phyloP scores from a whole-genome alignment of 225 moss, liverwort and hornwort species.

The Polytrichum commune region DNA sequence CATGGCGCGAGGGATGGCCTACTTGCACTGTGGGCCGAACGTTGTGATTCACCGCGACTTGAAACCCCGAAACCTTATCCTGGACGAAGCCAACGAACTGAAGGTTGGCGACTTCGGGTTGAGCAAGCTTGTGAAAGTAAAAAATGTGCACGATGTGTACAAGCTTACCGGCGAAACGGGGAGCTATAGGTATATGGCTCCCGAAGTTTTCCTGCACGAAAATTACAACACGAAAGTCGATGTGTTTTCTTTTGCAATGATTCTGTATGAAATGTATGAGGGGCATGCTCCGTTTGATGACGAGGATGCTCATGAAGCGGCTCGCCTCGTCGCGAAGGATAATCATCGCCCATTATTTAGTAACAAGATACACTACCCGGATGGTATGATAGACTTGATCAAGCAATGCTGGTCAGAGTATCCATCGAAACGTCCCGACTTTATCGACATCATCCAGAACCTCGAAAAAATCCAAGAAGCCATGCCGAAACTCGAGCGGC shows the following conservation, averaged over 20 bases:
- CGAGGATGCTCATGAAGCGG: constrained; percentile 66
- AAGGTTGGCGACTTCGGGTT: constrained; percentile 89
- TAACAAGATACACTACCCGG: constrained; percentile 49
- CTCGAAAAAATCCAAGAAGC: constrained; percentile 26
- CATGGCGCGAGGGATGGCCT: constrained; percentile 82
- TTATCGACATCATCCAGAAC: constrained; percentile 25
- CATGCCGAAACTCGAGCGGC: constrained; percentile 13
- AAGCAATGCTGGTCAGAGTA: constrained; percentile 36
- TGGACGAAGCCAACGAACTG: constrained; percentile 60
- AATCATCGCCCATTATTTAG: constrained; percentile 46
- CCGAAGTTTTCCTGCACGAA: constrained; percentile 76
- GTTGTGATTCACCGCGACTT: constrained; percentile 81
- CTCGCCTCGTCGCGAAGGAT: constrained; percentile 48
- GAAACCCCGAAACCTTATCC: constrained; percentile 80
- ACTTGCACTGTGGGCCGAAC: constrained; percentile 73
- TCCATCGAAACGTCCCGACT: constrained; percentile 33
- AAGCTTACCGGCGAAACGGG: constrained; percentile 89
- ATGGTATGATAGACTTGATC: constrained; percentile 47
- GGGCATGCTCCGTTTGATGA: constrained; percentile 54
- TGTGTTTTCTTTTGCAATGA: constrained; percentile 79
- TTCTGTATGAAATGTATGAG: constrained; percentile 86
- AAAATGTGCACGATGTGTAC: constrained; percentile 63
- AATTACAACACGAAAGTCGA: constrained; percentile 79
- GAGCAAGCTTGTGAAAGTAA: constrained; percentile 71
- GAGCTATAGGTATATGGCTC: constrained; percentile 96